These are phyloP conservation scores for Populus nigra DNA, from an alignment of 345 rosid genomes.

Conservation along the genomic window DNA sequence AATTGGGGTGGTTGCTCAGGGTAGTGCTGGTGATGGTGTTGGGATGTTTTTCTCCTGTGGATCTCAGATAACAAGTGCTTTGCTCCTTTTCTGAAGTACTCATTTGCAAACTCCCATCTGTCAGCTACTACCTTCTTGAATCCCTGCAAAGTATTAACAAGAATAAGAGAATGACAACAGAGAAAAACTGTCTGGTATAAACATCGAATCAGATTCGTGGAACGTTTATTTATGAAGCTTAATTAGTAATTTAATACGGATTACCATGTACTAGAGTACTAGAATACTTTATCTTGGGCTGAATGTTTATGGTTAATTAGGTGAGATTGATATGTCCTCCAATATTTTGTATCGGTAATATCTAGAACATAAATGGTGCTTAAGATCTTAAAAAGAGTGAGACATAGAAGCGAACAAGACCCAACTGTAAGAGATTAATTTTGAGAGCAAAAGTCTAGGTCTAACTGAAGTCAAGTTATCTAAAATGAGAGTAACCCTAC, in stretches of 20 bases:
- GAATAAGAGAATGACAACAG: background rate
- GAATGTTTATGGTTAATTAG: background rate
- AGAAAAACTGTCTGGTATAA: background rate
- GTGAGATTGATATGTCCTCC: background rate
- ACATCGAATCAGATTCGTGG: background rate
- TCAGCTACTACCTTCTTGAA: constrained; percentile 58
- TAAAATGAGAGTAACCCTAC: background rate
- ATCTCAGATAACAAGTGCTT: constrained; percentile 55
- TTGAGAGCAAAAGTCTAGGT: background rate
- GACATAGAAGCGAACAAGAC: background rate
- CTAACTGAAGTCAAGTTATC: background rate
- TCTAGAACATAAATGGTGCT: background rate
- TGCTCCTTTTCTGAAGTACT: constrained; percentile 51
- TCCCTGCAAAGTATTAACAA: constrained; percentile 36
- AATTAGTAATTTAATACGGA: background rate
- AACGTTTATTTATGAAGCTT: background rate
- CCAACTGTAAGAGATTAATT: background rate
- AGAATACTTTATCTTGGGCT: background rate
- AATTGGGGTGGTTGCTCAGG: constrained; percentile 15
- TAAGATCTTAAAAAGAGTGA: background rate
- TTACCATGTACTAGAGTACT: background rate
- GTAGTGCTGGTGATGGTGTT: constrained; percentile 25
- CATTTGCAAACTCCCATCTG: constrained; percentile 72
- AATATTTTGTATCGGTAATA: background rate
- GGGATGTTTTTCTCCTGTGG: constrained; percentile 51